Percentiles rank a stretch among this genome's conserved stretches.
Evolutionary conservation across 148 eudicot species (phyloP).

Genomic region (Diospyros kaki): DNA sequence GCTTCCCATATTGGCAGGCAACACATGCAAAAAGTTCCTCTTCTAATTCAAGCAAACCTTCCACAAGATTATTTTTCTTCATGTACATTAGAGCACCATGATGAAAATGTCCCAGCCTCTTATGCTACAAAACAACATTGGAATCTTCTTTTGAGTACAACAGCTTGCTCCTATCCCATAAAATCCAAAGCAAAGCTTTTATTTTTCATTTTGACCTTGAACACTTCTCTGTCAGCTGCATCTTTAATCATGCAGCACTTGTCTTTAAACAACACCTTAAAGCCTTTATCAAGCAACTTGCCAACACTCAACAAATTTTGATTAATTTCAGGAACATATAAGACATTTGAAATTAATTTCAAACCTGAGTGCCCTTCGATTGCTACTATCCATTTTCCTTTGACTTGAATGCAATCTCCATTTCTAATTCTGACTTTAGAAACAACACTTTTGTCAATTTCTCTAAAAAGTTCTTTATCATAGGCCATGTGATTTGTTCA

Average conservation of each 20-base stretch:
- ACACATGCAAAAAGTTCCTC: not conserved
- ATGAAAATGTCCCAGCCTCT: not conserved
- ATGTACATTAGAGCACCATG: not conserved
- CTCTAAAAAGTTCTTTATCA: slow-evolving; percentile 1
- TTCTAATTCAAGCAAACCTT: not conserved
- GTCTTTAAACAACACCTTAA: not conserved
- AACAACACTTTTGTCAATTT: not conserved
- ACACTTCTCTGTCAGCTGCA: not conserved
- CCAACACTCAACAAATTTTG: slow-evolving; percentile 16
- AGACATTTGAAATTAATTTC: slow-evolving; percentile 9
- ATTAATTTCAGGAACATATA: slow-evolving; percentile 8
- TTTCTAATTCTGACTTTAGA: slow-evolving; percentile 10
- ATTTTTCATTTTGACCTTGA: not conserved
- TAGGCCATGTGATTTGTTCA: slow-evolving; percentile 18
- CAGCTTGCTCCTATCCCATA: not conserved
- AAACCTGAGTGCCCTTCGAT: not conserved
- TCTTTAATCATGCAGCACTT: not conserved
- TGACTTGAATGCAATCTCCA: not conserved
- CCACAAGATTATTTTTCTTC: not conserved
- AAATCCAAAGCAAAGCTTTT: not conserved
- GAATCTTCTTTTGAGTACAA: not conserved
- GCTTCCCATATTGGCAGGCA: not conserved
- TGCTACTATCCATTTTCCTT: slow-evolving; percentile 8
- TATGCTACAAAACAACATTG: not conserved
- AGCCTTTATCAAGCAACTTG: not conserved